These are phyloP conservation scores for Anthracocystis setariae DNA, from an alignment of 1,284 basidiomycete genomes.

Conservation along the genomic window DNA sequence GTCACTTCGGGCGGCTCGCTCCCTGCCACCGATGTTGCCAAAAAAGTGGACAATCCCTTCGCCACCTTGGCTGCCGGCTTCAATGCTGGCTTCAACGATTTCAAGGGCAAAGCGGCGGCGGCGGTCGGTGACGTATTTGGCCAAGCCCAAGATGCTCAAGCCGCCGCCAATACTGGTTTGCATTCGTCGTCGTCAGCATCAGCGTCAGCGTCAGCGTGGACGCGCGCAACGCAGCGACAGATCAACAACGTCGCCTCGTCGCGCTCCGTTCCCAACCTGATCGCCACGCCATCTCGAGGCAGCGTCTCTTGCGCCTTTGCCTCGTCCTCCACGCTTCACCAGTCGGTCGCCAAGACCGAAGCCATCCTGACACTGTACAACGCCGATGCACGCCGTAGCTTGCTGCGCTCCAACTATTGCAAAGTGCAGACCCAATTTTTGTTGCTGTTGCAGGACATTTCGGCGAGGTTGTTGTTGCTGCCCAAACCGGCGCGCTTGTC, in stretches of 20 bases:
- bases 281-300: conserved; percentile 70
- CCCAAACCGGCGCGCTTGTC: conserved; percentile 94
- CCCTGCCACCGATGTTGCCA: conserved; percentile 21
- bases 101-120: conserved; percentile 55
- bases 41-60: conserved; percentile 48
- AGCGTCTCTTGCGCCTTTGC: conserved; percentile 69
- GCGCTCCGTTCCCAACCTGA: conserved; percentile 46
- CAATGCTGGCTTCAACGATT: conserved; percentile 55
- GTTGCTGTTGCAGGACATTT: conserved; percentile 88
- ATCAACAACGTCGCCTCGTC: conserved; percentile 36
- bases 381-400: conserved; percentile 41
- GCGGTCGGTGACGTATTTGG: conserved; percentile 55
- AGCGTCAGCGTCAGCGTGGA: conserved; percentile 32
- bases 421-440: conserved; percentile 91
- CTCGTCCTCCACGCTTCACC: conserved; percentile 70
- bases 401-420: conserved; percentile 74
- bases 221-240: conserved; percentile 40
- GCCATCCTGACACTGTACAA: conserved; percentile 58
- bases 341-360: conserved; percentile 64
- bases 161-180: background rate
- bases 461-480: conserved; percentile 87
- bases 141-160: conserved; percentile 16
- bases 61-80: conserved; percentile 52
- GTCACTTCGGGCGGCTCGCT: conserved; percentile 42
- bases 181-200: conserved; percentile 12